phyloP scores from a whole-genome alignment of 441 rosid genomes.

The Populus hybrid region DNA sequence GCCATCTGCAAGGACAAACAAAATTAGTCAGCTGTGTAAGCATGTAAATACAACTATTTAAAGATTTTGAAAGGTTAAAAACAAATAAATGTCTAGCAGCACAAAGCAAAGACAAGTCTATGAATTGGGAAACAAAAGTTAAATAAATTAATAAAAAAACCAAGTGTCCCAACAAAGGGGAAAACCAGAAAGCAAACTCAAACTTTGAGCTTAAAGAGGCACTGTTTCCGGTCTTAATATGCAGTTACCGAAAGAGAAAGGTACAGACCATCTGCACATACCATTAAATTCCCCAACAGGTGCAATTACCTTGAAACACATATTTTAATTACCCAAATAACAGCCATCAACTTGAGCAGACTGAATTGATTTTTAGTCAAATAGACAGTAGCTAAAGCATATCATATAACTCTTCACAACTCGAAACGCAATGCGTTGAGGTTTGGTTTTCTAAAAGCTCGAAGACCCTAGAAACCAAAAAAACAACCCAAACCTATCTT shows the following conservation, averaged over 20 bases:
- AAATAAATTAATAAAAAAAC: background rate
- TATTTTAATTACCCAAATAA: background rate
- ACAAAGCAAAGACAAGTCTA: background rate
- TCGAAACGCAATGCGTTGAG: background rate
- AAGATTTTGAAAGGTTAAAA: background rate
- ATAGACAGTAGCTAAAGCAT: background rate
- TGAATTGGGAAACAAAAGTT: background rate
- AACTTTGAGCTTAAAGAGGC: background rate
- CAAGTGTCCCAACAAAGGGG: background rate
- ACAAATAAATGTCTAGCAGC: background rate
- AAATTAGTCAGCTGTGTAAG: background rate
- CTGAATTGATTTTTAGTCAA: background rate
- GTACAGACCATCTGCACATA: background rate
- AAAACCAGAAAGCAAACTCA: background rate
- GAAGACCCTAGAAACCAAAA: background rate
- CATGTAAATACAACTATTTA: background rate
- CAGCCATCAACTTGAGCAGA: background rate
- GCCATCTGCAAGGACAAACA: conserved; percentile 48
- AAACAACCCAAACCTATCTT: background rate
- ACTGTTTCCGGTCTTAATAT: background rate
- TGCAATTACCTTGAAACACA: background rate
- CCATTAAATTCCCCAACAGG: background rate
- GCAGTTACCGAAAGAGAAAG: background rate
- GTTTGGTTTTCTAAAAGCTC: background rate
- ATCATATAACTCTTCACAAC: background rate